Evolutionary conservation across 192 early-diverging fungal species (phyloP).

Genomic region (Spizellomyces sp.): DNA sequence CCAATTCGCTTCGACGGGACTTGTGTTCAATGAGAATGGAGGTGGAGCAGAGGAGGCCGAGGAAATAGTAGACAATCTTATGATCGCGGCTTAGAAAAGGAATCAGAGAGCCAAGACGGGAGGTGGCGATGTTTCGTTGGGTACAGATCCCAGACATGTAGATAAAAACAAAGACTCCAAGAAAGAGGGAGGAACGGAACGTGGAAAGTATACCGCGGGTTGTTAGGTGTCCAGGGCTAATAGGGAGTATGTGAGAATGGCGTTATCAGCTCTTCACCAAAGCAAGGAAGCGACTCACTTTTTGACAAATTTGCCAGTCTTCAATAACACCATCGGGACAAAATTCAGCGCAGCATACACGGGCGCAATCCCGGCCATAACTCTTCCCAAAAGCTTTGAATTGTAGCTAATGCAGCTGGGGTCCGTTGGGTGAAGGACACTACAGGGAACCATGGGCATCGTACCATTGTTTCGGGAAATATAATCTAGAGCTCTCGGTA

Average conservation of each 20-base stretch:
- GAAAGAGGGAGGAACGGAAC: slow-evolving; percentile 63
- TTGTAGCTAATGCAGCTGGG: slow-evolving; percentile 35
- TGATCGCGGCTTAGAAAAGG: slow-evolving; percentile 44
- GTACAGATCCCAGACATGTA: slow-evolving; percentile 72
- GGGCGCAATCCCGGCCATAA: slow-evolving; percentile 53
- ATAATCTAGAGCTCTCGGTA: slow-evolving; percentile 10
- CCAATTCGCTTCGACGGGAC: slow-evolving; percentile 65
- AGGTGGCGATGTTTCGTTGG: slow-evolving; percentile 59
- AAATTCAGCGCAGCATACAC: slow-evolving; percentile 73
- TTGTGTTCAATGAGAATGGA: slow-evolving; percentile 76
- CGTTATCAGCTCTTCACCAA: background rate
- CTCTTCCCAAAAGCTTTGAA: slow-evolving; percentile 27
- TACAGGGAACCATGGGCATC: slow-evolving; percentile 59
- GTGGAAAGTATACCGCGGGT: slow-evolving; percentile 23
- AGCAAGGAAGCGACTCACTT: slow-evolving; percentile 50
- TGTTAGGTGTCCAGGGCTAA: background rate
- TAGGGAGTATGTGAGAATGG: background rate
- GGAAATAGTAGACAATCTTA: slow-evolving; percentile 66
- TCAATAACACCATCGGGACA: slow-evolving; percentile 70
- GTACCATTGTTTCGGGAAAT: slow-evolving; percentile 25
- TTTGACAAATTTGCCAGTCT: slow-evolving; percentile 55
- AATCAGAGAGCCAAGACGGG: slow-evolving; percentile 30
- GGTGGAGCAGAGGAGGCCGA: slow-evolving; percentile 57
- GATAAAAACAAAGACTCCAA: slow-evolving; percentile 63
- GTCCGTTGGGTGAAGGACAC: slow-evolving; percentile 41